Evolutionary conservation across 192 early-diverging fungal genomes (phyloP).

Genomic region (Dissophora globulifera): DNA sequence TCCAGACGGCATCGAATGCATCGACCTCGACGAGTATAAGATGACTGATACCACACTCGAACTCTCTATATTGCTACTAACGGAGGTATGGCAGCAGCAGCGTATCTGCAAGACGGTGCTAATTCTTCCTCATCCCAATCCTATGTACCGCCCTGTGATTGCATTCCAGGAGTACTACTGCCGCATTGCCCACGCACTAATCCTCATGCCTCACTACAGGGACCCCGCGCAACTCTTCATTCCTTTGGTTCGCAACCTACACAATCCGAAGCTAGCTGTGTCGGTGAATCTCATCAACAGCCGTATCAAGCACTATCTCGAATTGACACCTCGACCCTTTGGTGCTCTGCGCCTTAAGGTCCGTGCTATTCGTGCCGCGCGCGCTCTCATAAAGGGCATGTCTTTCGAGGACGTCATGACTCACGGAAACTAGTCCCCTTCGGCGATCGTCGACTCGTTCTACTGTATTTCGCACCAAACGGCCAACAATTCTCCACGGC

Average conservation of each 20-base stretch:
- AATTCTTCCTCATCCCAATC: slow-evolving; percentile 1
- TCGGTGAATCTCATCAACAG: slow-evolving; percentile 1
- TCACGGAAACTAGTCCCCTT: slow-evolving; percentile 13
- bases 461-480: neutral
- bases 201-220: neutral
- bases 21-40: neutral
- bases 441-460: slow-evolving; percentile 18
- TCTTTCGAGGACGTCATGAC: slow-evolving; percentile 4
- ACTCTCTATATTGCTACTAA: slow-evolving; percentile 7
- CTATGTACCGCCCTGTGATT: neutral
- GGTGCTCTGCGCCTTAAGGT: too few relatives aligned
- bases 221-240: neutral
- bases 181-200: slow-evolving; percentile 1
- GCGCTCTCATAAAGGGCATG: slow-evolving; percentile 8
- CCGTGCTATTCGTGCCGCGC: slow-evolving; percentile 6
- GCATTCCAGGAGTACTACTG: slow-evolving; percentile 10
- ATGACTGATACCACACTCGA: slow-evolving; percentile 1
- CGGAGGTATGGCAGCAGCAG: neutral
- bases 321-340: too few relatives aligned
- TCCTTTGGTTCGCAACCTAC: slow-evolving; percentile 5
- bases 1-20: slow-evolving; percentile 7
- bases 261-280: neutral
- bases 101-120: slow-evolving; percentile 9
- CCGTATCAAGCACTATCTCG: slow-evolving; percentile 12
- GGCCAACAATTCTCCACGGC: slow-evolving; percentile 13